Base-by-base conservation (phyloP, 2,329 filamentous ascomycete species). In the Phaeosphaeria sp. region DNA sequence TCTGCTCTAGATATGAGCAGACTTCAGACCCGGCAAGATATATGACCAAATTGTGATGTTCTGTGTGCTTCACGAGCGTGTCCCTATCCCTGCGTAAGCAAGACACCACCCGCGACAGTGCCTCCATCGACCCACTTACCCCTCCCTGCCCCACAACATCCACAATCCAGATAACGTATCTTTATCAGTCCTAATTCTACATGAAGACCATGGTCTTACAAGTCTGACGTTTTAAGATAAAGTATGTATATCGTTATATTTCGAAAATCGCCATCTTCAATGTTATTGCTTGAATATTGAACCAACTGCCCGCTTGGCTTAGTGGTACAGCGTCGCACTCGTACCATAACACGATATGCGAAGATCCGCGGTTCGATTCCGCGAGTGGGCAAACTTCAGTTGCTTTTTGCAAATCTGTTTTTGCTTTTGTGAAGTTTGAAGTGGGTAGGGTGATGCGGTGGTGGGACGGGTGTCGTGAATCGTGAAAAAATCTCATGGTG, bases 351-450 rank as follows among this genome's bases (percentile, higher is more conserved):
- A 48, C 22, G 58, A 57, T 43, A 62, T 62, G 59, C 53, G 59
- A 62, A 62, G 59, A 62, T 62, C 59, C 59, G 59, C 59, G 59
- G 59, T 62, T 59, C 55, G 55, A 55, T 55, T 55, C 52, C 52
- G 52, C 52, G 52, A 55, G 46, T 50, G 52, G 52, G 52, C 52
- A 55, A 11, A 7, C 10, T 22, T 30, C n/a, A 27, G 13, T 22
- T 39, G n/a, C 25, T 41, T 49, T 43, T 43, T 18, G n/a, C n/a
- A 43, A 11, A 43, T 11, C 20, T 43, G 11, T 49, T 49, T 33
- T 21, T 23, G 46, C 20, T 17, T 13, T 17, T 1, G 9, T 36
- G 30, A 36, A 36, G 30, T 36, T 15, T 36, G 30, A 7, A 36
- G 5, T 22, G 18, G 18, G 43, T 20, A 46, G 44, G 13, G 30